Evolutionary conservation across 371 early-diverging fungal species (phyloP), one percentile per base, ranked within the genome.

Genomic region (Mucor sp.): DNA sequence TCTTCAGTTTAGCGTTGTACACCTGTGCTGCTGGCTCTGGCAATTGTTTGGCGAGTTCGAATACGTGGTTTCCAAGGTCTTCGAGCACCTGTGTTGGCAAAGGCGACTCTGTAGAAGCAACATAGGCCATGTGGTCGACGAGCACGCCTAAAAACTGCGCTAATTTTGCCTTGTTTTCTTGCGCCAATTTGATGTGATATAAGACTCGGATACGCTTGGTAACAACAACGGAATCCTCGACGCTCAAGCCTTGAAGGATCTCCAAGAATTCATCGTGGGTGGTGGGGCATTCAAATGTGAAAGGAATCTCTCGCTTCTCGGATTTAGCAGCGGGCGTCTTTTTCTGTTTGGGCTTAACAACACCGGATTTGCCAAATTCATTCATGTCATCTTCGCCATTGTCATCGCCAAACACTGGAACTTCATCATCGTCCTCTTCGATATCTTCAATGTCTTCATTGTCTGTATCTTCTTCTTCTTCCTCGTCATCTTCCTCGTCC

Each of bases 181-280:
- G 86, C 12, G 88, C 83, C 48, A 97, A 82, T 60, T 91, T 90
- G 65, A 88, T 85, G 72, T 95, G 92, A 76, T 95, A 89, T 37
- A 94, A 75, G 7, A 91, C 87, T 35, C 94, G 92, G 67, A 95
- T 87, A 58, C 97, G 93, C 62, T 90, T 83, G 28, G 94, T 77
- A 15, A 95, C 89, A 0, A 86, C 82, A 6, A 86, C 74, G 25
- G 89, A 85, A 55, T 94, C 91, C 37, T 89, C 86, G 5, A 86
- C 65, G 0, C 76, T 71, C 25, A 88, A 82, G 43, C 78, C 85
- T 19, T 87, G 69, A 35, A 83, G 57, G 17, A 79, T 76, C 28
- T 72, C 68, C n/a, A 90, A 60, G 64, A 94, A 90, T 44, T 89
- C 87, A 17, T 80, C 81, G 65, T 90, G 87, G 6, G 88, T 83